Base-by-base conservation (phyloP, 805 yeast species). In the Starmerella stigmatis region DNA sequence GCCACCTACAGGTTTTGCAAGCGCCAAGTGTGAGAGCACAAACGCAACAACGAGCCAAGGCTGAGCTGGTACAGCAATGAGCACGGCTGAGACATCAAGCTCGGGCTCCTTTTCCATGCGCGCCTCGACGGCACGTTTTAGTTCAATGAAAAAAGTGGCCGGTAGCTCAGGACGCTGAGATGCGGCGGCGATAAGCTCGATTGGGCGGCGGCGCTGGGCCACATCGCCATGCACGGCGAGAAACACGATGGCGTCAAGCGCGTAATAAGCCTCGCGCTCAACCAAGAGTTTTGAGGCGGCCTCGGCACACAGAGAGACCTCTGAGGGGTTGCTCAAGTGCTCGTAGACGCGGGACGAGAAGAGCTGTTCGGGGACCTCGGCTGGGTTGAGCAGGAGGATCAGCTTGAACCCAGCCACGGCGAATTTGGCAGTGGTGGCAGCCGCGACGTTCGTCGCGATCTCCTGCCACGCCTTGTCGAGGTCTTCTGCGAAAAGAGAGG, bases 361-460 rank as follows among this genome's bases (percentile, higher is more conserved):
- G n/a, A 57, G 37, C 12, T 30, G 29, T 17, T 25, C 37, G 2
- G 50, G 52, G 19, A 43, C 19, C 9, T 35, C 35, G 7, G 26
- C 26, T 3, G 3, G 53, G 40, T 46, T 47, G 44, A 34, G 54
- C 30, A 48, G 55, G 49, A 48, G 67, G 8, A 46, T 51, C 2
- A 72, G 61, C 2, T 78, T 78, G 57, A 74, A 78, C 3, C 79
- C 76, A 41, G 75, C 71, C 2, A 71, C 61, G 15, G 79, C 70
- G 9, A 73, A 65, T 27, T 51, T 54, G 3, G 46, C 32, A 8
- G 50, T 31, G 5, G 48, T 42, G 3, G 57, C 54, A 2, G 46
- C 43, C 16, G 26, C 44, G 2, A 57, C 39, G 20, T 54, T 47
- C 25, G 38, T 44, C 10, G 44, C 30, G 13, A 52, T 49, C 10